phyloP scores from a whole-genome alignment of 1,284 basidiomycete genomes.

The Exsudoporus floridanus region DNA sequence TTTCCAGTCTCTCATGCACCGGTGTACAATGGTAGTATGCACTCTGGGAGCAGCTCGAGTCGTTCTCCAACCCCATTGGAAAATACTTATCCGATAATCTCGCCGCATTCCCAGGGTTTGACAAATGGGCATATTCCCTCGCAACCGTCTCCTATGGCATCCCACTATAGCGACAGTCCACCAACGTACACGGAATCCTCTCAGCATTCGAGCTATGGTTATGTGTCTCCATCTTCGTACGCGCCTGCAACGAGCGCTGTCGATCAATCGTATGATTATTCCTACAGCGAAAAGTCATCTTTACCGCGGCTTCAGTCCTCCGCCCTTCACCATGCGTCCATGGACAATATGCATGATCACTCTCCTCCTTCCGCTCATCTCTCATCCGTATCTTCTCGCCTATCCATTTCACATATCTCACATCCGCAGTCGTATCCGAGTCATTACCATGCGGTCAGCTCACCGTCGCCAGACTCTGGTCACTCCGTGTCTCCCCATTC shows the following conservation, averaged over 20 bases:
- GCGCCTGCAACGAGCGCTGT: conserved; percentile 21
- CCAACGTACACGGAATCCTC: conserved; percentile 48
- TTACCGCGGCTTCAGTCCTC: conserved; percentile 32
- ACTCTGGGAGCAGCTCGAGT: conserved; percentile 38
- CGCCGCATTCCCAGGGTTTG: conserved; percentile 32
- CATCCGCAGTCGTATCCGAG: conserved; percentile 37
- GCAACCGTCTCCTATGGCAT: conserved; percentile 33
- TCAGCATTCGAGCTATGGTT: conserved; percentile 42
- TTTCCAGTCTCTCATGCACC: conserved; percentile 22
- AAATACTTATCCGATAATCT: conserved; percentile 38
- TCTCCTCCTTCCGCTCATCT: conserved; percentile 35
- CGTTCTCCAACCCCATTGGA: conserved; percentile 46
- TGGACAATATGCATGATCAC: conserved; percentile 33
- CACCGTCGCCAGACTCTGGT: conserved; percentile 37
- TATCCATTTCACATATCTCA: conserved; percentile 41
- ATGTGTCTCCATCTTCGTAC: conserved; percentile 38
- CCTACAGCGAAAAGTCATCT: conserved; percentile 33
- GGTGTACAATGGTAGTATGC: conserved; percentile 40
- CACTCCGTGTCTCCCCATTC: conserved; percentile 51
- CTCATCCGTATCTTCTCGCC: conserved; percentile 34
- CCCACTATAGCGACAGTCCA: conserved; percentile 35
- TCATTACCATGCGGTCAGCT: conserved; percentile 37
- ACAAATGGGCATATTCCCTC: conserved; percentile 29
- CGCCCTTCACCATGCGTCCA: conserved; percentile 28
- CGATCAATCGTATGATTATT: conserved; percentile 31